Percentiles rank a stretch among this genome's conserved stretches.
Evolutionary conservation across 345 rosid species (phyloP).

Genomic region (Sisymbrium altissimum): DNA sequence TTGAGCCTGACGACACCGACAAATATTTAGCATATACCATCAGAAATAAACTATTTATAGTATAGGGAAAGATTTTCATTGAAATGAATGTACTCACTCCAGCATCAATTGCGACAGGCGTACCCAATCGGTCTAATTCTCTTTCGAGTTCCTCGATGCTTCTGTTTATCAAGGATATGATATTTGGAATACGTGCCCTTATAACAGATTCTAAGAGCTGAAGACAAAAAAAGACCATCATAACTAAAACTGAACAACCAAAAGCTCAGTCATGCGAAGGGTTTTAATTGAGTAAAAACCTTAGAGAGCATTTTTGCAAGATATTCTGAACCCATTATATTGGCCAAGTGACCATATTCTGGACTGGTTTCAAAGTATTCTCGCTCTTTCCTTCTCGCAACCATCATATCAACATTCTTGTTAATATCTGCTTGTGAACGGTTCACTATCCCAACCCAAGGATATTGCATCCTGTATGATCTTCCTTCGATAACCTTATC

Average conservation of each 20-base stretch:
- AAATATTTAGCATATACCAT: neutral
- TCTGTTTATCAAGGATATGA: constrained; percentile 71
- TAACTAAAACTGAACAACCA: constrained; percentile 4
- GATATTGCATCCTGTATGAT: constrained; percentile 68
- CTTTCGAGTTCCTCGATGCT: constrained; percentile 83
- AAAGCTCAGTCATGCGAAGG: neutral
- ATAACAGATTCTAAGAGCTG: constrained; percentile 90
- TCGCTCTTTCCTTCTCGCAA: constrained; percentile 78
- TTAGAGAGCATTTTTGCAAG: constrained; percentile 88
- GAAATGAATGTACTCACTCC: constrained; percentile 54
- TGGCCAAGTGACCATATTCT: constrained; percentile 82
- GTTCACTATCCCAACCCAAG: constrained; percentile 97
- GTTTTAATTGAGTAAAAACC: constrained; percentile 41
- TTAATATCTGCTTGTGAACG: constrained; percentile 97
- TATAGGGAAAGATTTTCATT: neutral
- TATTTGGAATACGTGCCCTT: constrained; percentile 77
- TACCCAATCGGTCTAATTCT: constrained; percentile 84
- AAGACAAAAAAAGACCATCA: constrained; percentile 19
- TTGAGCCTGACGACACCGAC: constrained; percentile 56
- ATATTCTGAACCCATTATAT: constrained; percentile 93
- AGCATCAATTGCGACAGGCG: constrained; percentile 86
- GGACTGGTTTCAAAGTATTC: constrained; percentile 88
- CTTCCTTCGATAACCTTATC: constrained; percentile 86
- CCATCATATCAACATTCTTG: constrained; percentile 79
- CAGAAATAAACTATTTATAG: neutral